Conservation (phyloP, 2,329 filamentous ascomycete genomes). For the Orbilia javanica region DNA sequence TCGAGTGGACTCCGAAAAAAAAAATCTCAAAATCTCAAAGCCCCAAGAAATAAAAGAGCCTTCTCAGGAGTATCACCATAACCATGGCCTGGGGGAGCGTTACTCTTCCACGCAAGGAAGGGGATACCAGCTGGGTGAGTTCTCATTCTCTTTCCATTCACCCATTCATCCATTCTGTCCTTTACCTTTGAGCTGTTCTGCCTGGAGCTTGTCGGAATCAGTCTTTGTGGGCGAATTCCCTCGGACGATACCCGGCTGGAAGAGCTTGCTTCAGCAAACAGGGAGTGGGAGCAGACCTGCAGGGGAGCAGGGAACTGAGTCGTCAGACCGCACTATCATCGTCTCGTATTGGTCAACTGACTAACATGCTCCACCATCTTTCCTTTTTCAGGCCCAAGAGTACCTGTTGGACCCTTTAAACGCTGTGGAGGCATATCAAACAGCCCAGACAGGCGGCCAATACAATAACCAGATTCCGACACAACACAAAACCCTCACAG, state of each 20-base stretch:
- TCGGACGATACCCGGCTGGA: slow-evolving; percentile 52
- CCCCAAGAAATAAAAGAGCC: not conserved
- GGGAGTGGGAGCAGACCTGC: not conserved
- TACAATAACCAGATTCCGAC: slow-evolving; percentile 56
- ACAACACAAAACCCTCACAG: slow-evolving; percentile 53
- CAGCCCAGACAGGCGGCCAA: slow-evolving; percentile 56
- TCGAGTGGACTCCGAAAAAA: not conserved
- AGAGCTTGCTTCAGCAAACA: slow-evolving; percentile 28
- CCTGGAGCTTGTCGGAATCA: not conserved
- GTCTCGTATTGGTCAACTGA: slow-evolving; percentile 35
- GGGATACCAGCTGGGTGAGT: slow-evolving; percentile 55
- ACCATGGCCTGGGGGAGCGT: slow-evolving; percentile 17
- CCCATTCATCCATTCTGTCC: not conserved
- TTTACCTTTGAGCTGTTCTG: slow-evolving; percentile 17
- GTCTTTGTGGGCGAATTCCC: slow-evolving; percentile 30
- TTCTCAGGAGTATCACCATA: not conserved
- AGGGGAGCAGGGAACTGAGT: slow-evolving; percentile 20
- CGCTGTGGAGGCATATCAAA: slow-evolving; percentile 58
- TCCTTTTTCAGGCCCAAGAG: slow-evolving; percentile 56
- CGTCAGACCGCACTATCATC: slow-evolving; percentile 27
- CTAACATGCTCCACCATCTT: slow-evolving; percentile 38
- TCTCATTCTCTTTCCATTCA: not conserved
- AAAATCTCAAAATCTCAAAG: too few species aligned
- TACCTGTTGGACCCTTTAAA: slow-evolving; percentile 58
- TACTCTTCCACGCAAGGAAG: slow-evolving; percentile 46